Percentiles rank a stretch among this genome's conserved stretches.
These are phyloP conservation scores for Coemansia sp. DNA, from an alignment of 192 early-diverging fungal species.

Conservation along the genomic window DNA sequence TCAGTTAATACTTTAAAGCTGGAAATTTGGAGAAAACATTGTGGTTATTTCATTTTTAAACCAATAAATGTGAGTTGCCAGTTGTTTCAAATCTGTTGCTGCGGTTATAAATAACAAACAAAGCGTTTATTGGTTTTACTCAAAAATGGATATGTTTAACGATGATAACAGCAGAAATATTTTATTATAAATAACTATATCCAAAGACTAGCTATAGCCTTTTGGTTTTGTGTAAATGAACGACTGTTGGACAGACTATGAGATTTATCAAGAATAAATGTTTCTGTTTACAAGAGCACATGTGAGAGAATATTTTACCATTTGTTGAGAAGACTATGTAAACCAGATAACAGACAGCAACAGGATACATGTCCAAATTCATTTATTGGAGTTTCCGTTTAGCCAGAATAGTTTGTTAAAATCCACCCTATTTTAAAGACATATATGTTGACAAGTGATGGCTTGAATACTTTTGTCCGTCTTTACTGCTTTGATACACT, in stretches of 20 bases:
- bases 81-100: neutral
- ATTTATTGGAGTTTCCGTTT: neutral
- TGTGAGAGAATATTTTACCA: neutral
- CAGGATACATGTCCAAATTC: neutral
- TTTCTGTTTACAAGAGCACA: neutral
- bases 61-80: neutral
- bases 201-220: neutral
- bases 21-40: neutral
- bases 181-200: too few relatives aligned
- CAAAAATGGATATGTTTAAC: neutral
- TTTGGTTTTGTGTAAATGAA: neutral
- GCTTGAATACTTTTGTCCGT: too few relatives aligned
- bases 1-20: neutral
- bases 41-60: neutral
- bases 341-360: too few relatives aligned
- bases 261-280: neutral
- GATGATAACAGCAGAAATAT: neutral
- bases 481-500: too few relatives aligned
- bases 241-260: neutral
- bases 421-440: too few relatives aligned
- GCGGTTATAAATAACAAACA: neutral
- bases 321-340: neutral
- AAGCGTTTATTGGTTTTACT: neutral
- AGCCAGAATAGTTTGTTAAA: neutral
- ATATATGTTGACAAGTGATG: too few relatives aligned